These are phyloP conservation scores for Xylaria sp. DNA, from an alignment of 2,329 filamentous ascomycete genomes.

Conservation along the genomic window DNA sequence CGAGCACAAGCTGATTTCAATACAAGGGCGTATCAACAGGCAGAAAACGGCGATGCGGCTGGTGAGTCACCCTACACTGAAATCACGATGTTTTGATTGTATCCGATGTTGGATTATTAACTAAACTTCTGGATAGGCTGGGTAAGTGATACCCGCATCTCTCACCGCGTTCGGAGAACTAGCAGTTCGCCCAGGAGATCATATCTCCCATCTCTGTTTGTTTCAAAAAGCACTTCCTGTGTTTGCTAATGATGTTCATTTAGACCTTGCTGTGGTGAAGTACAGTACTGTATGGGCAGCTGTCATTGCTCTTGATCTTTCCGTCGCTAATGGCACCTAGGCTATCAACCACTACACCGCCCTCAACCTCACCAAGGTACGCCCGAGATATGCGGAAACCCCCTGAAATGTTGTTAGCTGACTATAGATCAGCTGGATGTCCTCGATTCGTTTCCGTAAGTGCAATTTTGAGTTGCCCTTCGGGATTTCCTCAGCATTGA, in stretches of 20 bases:
- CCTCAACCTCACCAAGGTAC: conserved; percentile 41
- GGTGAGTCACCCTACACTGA: not conserved
- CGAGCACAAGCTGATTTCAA: not conserved
- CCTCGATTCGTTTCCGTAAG: not conserved
- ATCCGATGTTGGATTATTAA: not conserved
- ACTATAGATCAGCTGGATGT: not conserved
- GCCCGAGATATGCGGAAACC: not conserved
- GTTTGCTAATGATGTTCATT: conserved; percentile 10
- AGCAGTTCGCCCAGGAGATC: not conserved
- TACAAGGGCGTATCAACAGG: conserved; percentile 46
- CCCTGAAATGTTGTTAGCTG: not conserved
- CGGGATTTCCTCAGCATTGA: not conserved
- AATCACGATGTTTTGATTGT: not conserved
- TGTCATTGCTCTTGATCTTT: not conserved
- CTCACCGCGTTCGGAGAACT: not conserved
- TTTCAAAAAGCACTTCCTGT: not conserved
- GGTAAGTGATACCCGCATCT: not conserved
- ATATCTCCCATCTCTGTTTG: not conserved
- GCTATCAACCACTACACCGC: conserved; percentile 57
- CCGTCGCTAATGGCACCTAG: not conserved
- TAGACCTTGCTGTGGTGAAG: conserved; percentile 58
- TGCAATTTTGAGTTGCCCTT: not conserved
- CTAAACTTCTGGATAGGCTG: not conserved
- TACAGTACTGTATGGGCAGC: conserved; percentile 40
- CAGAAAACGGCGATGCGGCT: conserved; percentile 47